Evolutionary conservation across 768 basidiomycete species (phyloP).

Genomic region (Pholiota conissans): DNA sequence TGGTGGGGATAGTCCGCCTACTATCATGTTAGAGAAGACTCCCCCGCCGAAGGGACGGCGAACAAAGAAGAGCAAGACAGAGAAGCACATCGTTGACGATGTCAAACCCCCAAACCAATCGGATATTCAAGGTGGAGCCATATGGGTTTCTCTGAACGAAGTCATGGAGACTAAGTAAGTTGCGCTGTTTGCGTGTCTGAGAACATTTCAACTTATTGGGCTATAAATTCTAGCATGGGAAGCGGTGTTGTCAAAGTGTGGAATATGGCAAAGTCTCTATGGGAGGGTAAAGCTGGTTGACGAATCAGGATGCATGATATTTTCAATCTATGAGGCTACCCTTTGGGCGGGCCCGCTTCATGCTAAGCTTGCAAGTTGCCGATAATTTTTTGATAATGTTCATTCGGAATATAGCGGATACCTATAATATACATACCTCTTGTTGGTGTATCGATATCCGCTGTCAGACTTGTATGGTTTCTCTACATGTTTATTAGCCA

Average conservation of each 20-base stretch:
- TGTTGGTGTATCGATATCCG: no score
- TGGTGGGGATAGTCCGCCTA: conserved; percentile 52
- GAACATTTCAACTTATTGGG: conserved; percentile 12
- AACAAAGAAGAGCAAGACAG: conserved; percentile 15
- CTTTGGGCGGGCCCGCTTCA: no score
- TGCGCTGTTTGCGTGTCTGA: conserved; percentile 11
- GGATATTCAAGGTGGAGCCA: conserved; percentile 24
- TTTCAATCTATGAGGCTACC: not conserved
- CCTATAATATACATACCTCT: no score
- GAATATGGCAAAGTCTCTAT: conserved; percentile 52
- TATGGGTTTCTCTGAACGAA: conserved; percentile 56
- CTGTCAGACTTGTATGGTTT: not conserved
- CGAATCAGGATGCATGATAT: not conserved
- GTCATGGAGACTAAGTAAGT: conserved; percentile 63
- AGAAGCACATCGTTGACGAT: conserved; percentile 10
- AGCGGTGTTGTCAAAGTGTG: conserved; percentile 78
- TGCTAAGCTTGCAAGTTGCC: no score
- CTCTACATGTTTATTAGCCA: conserved; percentile 6
- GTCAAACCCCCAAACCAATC: not conserved
- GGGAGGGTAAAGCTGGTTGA: conserved; percentile 32
- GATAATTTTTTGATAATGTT: no score
- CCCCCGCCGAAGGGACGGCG: conserved; percentile 11
- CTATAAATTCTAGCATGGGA: conserved; percentile 51
- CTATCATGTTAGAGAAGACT: conserved; percentile 13
- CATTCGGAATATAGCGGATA: no score